phyloP scores from a whole-genome alignment of 2,329 filamentous ascomycete species.

The Fusarium phyllophilum region DNA sequence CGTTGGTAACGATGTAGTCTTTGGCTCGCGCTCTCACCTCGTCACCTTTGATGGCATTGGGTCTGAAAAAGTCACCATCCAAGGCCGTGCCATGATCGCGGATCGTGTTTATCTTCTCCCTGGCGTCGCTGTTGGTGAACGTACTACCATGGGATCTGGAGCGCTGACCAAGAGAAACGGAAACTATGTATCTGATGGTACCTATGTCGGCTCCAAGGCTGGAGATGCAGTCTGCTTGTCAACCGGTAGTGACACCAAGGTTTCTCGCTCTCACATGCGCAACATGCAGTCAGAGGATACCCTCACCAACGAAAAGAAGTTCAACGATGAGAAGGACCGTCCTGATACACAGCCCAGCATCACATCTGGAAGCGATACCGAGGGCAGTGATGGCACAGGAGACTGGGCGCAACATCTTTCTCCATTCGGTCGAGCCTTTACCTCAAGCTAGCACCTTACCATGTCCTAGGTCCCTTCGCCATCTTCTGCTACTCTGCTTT shows the following conservation, averaged over 20 bases:
- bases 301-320: neutral
- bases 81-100: conserved; percentile 8
- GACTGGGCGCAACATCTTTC: neutral
- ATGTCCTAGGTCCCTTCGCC: neutral
- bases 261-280: neutral
- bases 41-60: neutral
- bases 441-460: conserved; percentile 1
- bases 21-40: neutral
- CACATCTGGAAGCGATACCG: neutral
- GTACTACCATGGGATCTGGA: neutral
- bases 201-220: neutral
- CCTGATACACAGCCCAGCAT: neutral
- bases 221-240: conserved; percentile 3
- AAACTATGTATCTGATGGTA: neutral
- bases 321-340: neutral
- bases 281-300: neutral
- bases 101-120: conserved; percentile 7
- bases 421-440: conserved; percentile 12
- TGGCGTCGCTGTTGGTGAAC: fast-evolving
- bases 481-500: conserved; percentile 8
- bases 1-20: conserved; percentile 1
- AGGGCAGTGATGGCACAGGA: neutral
- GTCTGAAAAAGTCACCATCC: neutral
- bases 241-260: neutral
- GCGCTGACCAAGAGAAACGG: neutral